Base-by-base conservation (phyloP, 176 grass and related monocot genomes). In the Pontederia paniculata region DNA sequence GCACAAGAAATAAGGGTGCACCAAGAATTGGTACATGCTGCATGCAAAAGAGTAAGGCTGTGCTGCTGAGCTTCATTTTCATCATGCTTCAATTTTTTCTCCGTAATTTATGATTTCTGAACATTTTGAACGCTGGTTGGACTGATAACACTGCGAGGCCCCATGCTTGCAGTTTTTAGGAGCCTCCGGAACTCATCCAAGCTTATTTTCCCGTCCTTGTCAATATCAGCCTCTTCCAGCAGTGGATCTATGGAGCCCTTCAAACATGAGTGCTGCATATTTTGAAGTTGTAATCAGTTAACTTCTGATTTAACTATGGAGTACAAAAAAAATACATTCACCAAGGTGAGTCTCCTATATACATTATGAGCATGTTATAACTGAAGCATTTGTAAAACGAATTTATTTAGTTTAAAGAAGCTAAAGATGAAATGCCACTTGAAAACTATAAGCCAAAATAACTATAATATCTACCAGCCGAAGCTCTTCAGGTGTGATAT, bases 171-270 rank as follows among this genome's bases (percentile, higher is more conserved):
- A 63, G 84, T 95, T 82, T 95, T 89, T 56, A 89, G 74, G 51
- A 95, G 81, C 59, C 81, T 82, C 19, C 84, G 84, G 77, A 95
- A 95, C 78, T 89, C 89, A 55, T 95, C 78, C 63, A 95, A 75
- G 77, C 81, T 86, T 89, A 89, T 95, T 67, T 83, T 95, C 16
- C 85, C 89, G 60, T 95, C 89, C 57, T 85, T 95, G 73, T 95
- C 89, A 47, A 95, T 86, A 70, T 89, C 89, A 66, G 79, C 85
- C 58, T 89, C 89, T 76, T 95, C 85, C 44, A 95, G 54, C 5
- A 95, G 76, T 8, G 81, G 85, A 46, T 83, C 78, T 48, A 95
- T 89, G 21, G 89, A 95, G 52, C 89, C 89, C 76, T 80, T 89
- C 63, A 95, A 71, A 74, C 81, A 75, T 61, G 85, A 72, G 78